These are phyloP conservation scores for Psidium guajava DNA, from an alignment of 345 rosid genomes.

Conservation along the genomic window DNA sequence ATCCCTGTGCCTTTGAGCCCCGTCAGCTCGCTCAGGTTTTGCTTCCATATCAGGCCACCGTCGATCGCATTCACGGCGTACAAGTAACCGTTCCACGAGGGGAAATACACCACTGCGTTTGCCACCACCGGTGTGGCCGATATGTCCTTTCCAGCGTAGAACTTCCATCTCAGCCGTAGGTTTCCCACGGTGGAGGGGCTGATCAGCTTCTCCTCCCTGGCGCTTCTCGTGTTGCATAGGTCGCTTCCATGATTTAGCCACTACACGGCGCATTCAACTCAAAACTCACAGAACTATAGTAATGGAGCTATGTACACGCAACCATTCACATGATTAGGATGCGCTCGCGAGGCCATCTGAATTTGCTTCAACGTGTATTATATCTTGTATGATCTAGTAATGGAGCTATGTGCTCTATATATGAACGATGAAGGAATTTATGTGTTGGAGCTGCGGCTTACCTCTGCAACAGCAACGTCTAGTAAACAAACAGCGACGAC, in stretches of 20 bases:
- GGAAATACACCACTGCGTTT: slow-evolving; percentile 27
- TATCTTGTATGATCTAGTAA: not conserved
- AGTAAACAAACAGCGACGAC: no score
- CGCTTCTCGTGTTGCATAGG: slow-evolving; percentile 17
- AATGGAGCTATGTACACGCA: not conserved
- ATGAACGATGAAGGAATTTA: no score
- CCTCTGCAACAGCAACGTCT: no score
- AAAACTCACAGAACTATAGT: not conserved
- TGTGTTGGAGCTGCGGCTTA: no score
- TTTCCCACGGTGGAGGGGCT: slow-evolving; percentile 8
- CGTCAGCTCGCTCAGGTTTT: slow-evolving; percentile 22
- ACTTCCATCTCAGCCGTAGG: slow-evolving; percentile 24
- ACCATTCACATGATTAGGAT: not conserved
- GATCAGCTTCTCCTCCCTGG: slow-evolving; percentile 12
- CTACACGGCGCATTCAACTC: not conserved
- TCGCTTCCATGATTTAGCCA: slow-evolving; percentile 41
- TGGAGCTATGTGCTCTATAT: not conserved
- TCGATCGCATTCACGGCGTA: slow-evolving; percentile 28
- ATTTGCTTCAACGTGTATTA: not conserved
- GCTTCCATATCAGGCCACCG: slow-evolving; percentile 33
- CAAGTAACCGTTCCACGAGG: slow-evolving; percentile 35
- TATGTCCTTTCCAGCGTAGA: slow-evolving; percentile 32
- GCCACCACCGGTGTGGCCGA: slow-evolving; percentile 32
- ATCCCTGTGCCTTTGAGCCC: slow-evolving; percentile 20
- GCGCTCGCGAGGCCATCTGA: not conserved